Base-by-base conservation (phyloP, 148 eudicot genomes). In the Vaccinium macrocarpon region DNA sequence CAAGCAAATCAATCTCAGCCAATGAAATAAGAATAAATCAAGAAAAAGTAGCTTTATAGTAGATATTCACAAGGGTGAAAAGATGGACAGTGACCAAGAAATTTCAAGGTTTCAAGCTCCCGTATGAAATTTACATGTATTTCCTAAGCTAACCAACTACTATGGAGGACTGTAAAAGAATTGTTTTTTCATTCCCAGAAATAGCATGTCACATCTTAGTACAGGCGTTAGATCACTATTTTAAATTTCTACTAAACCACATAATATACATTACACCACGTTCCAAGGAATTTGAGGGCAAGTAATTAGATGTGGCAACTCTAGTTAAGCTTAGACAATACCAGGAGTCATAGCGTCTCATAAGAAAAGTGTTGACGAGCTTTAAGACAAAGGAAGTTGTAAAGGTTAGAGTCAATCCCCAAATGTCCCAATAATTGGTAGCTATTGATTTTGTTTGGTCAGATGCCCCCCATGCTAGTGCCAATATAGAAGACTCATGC, bases 291-390 rank as follows among this genome's bases (percentile, higher is more conserved):
- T 7, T 53, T 53, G 81, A 27, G 62, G 42, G 18, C 21, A 14
- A 51, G 62, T 53, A 79, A 55, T 57, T 38, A 57, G 71, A 57
- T 27, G 81, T 52, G 59, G 81, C 71, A 3, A 57, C 21, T 80
- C 21, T 80, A 10, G 48, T 59, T 79, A 29, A 55, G 49, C 81
- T 27, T 8, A 53, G 18, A 80, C 52, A 35, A 29, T 29, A 29
- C 32, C 32, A 1, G 32, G 32, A 29, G 32, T 29, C 32, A 29
- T 29, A 29, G 32, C 32, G 1, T 29, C 32, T 29, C 32, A 29
- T 29, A 29, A 29, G 32, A 29, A 29, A 29, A 29, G 32, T 29
- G 32, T 1, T 29, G 32, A 29, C 32, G 32, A 29, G 32, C 32
- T 29, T 29, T 29, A 29, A 29, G 32, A 29, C 32, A 29, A 29